Evolutionary conservation across 2,329 filamentous ascomycete genomes (phyloP), one percentile per base, ranked within the genome.

Genomic region (Neofusicoccum kwambonambiense): DNA sequence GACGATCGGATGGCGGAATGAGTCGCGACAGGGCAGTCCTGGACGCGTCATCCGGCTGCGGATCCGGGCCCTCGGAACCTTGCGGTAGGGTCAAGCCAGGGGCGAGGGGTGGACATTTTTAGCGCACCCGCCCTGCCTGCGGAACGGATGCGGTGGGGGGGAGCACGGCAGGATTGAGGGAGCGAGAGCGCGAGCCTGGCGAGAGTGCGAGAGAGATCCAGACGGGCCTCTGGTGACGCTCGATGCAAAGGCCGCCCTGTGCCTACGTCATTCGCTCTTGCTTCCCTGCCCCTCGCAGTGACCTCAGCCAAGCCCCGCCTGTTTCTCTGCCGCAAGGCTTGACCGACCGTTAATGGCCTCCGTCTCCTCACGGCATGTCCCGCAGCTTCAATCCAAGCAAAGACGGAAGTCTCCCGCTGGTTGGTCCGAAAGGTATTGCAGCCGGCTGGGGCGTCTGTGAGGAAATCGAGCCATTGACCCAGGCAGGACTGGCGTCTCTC

Each of bases 1-100:
- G 27, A 31, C 27, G 27, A 31, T 31, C 27, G 27, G 27, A 31
- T 31, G 27, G 27, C 27, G 27, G 27, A 31, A 31, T 31, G 27
- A 31, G 27, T 31, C 27, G 27, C 6, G 34, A 41, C 34, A 54
- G 51, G 51, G 35, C 52, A 42, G 37, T 35, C 52, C 52, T 52
- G 49, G 34, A 56, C 52, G 19, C 52, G 52, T 56, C 52, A 56
- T 56, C 52, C 50, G 34, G 31, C 50, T 37, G 31, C 47, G 31
- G 17, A 8, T 54, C 50, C 31, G 31, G 34, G 34, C 13, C 34
- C 34, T 19, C 50, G 50, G 50, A 39, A 39, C 35, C 50, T 54
- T 9, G 50, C 50, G 50, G 50, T 54, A 54, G 49, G 49, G 50
- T 54, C 34, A 34, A n/a, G 35, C 50, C 39, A 37, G 13, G 31